Conservation (phyloP, 352 stramenopile genomes). For the Globisporangium emineosum region DNA sequence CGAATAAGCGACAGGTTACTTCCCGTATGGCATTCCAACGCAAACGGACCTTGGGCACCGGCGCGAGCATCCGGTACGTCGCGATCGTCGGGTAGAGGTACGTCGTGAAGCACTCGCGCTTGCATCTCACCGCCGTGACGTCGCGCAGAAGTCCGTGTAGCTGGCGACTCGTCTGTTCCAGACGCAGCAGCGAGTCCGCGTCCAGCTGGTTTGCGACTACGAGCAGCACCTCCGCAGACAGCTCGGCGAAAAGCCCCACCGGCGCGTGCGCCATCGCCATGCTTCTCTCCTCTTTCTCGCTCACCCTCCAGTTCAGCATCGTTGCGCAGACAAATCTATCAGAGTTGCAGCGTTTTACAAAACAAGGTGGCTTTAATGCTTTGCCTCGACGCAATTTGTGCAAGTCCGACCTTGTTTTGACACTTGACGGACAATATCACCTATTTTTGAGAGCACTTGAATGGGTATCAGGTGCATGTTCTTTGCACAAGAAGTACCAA, state of each 20-base stretch:
- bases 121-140: conserved; percentile 41
- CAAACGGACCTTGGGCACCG: conserved; percentile 34
- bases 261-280: background rate
- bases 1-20: background rate
- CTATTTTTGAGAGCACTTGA: background rate
- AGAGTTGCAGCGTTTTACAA: background rate
- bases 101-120: conserved; percentile 59
- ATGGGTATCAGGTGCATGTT: background rate
- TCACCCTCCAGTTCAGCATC: background rate
- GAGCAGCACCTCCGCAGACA: conserved; percentile 39
- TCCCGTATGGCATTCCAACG: too few species aligned
- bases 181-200: conserved; percentile 35
- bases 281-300: background rate
- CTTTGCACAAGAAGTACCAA: background rate
- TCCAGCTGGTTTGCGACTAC: conserved; percentile 30
- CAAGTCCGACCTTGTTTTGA: background rate
- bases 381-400: background rate
- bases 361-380: background rate
- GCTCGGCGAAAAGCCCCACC: conserved; percentile 20
- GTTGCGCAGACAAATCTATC: background rate
- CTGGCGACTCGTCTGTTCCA: conserved; percentile 28
- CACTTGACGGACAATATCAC: background rate
- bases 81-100: conserved; percentile 62
- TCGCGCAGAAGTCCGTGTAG: conserved; percentile 12
- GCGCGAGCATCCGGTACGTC: conserved; percentile 57